These are phyloP conservation scores for Polytrichum formosum DNA, from an alignment of 225 moss, liverwort and hornwort species.

Conservation along the genomic window DNA sequence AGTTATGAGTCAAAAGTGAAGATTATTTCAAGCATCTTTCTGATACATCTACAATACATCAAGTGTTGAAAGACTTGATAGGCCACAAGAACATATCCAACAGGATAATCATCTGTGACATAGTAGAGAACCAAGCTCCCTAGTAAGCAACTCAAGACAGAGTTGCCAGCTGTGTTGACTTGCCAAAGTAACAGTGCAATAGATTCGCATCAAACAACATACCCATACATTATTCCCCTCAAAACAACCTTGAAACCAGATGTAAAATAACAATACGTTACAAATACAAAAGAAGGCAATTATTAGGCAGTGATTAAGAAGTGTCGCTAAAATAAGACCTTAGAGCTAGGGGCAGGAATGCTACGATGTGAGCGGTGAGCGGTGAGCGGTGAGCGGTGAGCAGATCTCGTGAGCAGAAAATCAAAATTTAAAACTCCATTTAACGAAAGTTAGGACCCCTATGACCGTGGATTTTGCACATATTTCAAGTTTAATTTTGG, in stretches of 20 bases:
- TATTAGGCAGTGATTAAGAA: too few species aligned
- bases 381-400: too few species aligned
- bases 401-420: too few species aligned
- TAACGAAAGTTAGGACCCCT: too few species aligned
- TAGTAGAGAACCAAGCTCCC: constrained; percentile 62
- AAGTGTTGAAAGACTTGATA: not conserved
- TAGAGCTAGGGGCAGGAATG: constrained; percentile 83
- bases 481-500: too few species aligned
- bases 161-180: constrained; percentile 79
- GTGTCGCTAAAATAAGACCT: constrained; percentile 31
- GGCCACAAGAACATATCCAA: constrained; percentile 25
- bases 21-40: not conserved
- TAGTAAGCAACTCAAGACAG: constrained; percentile 42
- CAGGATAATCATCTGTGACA: constrained; percentile 33
- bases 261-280: too few species aligned
- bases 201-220: constrained; percentile 2
- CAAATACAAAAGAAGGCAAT: too few species aligned
- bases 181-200: constrained; percentile 18
- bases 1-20: not conserved
- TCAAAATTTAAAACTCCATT: too few species aligned
- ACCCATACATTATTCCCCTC: too few species aligned
- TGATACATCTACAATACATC: not conserved
- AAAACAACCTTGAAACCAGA: too few species aligned
- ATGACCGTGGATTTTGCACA: too few species aligned
- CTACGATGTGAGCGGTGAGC: too few species aligned